Conservation (phyloP, 345 rosid species). For the Arabidopsis arenosa region DNA sequence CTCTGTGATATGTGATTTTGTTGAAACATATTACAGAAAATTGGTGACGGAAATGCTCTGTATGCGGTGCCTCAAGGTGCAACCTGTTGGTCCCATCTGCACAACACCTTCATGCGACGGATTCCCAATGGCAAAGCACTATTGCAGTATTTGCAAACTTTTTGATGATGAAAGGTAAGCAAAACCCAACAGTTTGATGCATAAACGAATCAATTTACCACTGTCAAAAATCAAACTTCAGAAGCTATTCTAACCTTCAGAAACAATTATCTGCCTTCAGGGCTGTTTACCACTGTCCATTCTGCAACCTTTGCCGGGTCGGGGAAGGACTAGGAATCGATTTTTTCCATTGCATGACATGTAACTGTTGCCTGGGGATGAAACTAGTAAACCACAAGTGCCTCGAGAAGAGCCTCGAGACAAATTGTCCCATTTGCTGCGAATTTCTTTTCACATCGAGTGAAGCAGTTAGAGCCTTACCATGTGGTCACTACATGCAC, state of each 20-base stretch:
- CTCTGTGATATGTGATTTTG: conserved; percentile 14
- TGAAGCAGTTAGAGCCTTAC: conserved; percentile 80
- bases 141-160: conserved; percentile 89
- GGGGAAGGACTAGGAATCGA: conserved; percentile 89
- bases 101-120: conserved; percentile 68
- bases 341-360: conserved; percentile 94
- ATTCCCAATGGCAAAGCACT: conserved; percentile 82
- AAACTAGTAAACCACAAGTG: conserved; percentile 81
- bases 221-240: neutral
- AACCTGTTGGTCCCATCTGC: conserved; percentile 79
- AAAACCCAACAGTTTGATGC: conserved; percentile 19
- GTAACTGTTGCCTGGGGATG: conserved; percentile 86
- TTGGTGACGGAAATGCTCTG: conserved; percentile 89
- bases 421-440: conserved; percentile 91
- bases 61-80: conserved; percentile 78
- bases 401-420: conserved; percentile 85
- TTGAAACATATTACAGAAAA: conserved; percentile 55
- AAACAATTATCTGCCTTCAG: conserved; percentile 49
- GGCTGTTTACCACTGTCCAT: conserved; percentile 85
- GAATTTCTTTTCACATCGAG: conserved; percentile 88
- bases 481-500: conserved; percentile 96
- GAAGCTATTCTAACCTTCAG: conserved; percentile 20
- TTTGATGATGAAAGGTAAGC: conserved; percentile 88
- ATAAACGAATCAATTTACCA: conserved; percentile 3
- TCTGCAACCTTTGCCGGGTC: conserved; percentile 92